Base-by-base conservation (phyloP, 257 asterid genomes). In the Penstemon davidsonii region DNA sequence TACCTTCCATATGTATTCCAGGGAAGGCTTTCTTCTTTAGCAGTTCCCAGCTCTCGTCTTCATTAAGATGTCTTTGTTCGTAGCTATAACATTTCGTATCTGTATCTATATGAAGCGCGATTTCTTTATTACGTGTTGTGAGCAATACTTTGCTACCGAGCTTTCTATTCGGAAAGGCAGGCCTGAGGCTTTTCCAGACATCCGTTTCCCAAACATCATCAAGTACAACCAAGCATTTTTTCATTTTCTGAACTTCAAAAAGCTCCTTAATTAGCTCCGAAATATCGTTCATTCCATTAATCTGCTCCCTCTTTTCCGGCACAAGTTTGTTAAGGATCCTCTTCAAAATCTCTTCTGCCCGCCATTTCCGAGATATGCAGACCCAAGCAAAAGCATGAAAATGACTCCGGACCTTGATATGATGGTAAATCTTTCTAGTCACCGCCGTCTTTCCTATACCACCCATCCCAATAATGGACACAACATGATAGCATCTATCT, bases 381-480 rank as follows among this genome's bases (percentile, higher is more conserved):
- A 36, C 75, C 80, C 81, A 72, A 4, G 80, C 78, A 7, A 58
- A 68, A 0, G 52, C 64, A 3, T 64, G 41, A 55, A 75, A 79
- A 4, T 40, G 38, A 6, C 4, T 6, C 36, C 56, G 49, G 4
- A 67, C 56, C 4, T 59, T 68, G 8, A 0, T 15, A 6, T 68
- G 78, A 44, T 64, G n/a, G 45, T 67, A 79, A 3, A 79, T 50
- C 57, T 61, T 79, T 54, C 68, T 61, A 1, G 67, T 78, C 19
- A 79, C 33, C 0, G 84, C 73, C 0, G 78, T 79, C 78, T 79
- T 79, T 2, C 84, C 84, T 0, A 72, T 40, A 7, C 76, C 84
- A 2, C 78, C 78, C 67, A 65, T 75, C 41, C 84, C 74, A 62
- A 67, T 36, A 53, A 62, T 7, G 71, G 81, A 63, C 42, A 79